Conservation (phyloP, 345 rosid genomes). For the Gossypium stocksii region DNA sequence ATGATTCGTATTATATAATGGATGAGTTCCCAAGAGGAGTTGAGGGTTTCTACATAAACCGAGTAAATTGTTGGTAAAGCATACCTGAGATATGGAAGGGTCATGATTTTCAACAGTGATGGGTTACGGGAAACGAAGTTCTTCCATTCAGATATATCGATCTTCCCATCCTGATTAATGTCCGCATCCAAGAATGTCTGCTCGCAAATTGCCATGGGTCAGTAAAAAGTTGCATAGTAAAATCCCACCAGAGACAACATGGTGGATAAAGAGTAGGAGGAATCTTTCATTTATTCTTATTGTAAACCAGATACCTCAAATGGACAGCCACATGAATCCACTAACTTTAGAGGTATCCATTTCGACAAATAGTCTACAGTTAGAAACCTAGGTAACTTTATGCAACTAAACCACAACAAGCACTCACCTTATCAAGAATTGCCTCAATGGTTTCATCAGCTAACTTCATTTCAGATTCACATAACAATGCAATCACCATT, state of each 20-base stretch:
- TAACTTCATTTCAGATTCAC: slow-evolving; percentile 95
- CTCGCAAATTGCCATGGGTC: slow-evolving; percentile 7
- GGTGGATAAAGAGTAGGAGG: not conserved
- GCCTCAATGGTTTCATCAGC: slow-evolving; percentile 95
- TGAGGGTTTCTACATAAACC: not conserved
- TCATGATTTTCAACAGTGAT: slow-evolving; percentile 86
- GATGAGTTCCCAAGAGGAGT: not conserved
- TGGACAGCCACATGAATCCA: not conserved
- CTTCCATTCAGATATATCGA: slow-evolving; percentile 80
- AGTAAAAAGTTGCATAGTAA: not conserved
- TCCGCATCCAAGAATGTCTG: slow-evolving; percentile 96
- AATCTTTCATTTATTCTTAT: not conserved
- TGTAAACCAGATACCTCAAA: not conserved
- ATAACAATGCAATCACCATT: slow-evolving; percentile 93
- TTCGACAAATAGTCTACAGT: not conserved
- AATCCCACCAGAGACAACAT: not conserved
- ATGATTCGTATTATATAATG: not conserved
- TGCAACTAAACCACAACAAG: not conserved
- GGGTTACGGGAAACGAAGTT: slow-evolving; percentile 83
- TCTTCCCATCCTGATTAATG: slow-evolving; percentile 78
- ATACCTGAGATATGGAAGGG: slow-evolving; percentile 88
- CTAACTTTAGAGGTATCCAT: not conserved
- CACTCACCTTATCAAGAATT: slow-evolving; percentile 83
- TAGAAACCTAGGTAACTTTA: not conserved
- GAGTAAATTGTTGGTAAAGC: not conserved